Percentiles rank a stretch among this genome's conserved stretches.
phyloP scores from a whole-genome alignment of 2,329 filamentous ascomycete genomes.

The Fusarium sacchari region DNA sequence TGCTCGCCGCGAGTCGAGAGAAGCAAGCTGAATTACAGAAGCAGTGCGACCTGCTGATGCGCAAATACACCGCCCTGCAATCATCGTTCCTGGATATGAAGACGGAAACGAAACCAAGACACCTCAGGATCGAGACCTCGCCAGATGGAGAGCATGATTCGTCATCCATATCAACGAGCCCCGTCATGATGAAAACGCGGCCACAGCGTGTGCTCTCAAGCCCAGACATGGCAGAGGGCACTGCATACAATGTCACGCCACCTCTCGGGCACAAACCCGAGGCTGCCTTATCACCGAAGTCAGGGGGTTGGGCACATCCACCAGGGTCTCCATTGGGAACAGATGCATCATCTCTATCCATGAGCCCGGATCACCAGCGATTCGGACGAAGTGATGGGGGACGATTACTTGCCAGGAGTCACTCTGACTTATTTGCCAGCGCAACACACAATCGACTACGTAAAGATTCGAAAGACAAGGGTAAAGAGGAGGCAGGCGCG shows the following conservation, averaged over 20 bases:
- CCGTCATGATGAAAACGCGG: constrained; percentile 50
- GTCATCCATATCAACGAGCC: constrained; percentile 52
- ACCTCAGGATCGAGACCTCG: constrained; percentile 36
- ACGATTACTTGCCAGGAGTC: constrained; percentile 31
- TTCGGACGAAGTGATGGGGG: constrained; percentile 57
- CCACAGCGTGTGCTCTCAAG: constrained; percentile 57
- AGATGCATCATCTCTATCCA: constrained; percentile 44
- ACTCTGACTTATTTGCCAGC: constrained; percentile 48
- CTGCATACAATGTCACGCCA: constrained; percentile 56
- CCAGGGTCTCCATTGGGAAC: constrained; percentile 52
- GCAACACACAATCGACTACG: constrained; percentile 59
- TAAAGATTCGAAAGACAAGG: constrained; percentile 61
- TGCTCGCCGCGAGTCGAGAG: constrained; percentile 61
- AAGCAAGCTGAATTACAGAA: constrained; percentile 65
- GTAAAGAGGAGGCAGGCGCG: constrained; percentile 51
- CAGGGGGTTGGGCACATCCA: constrained; percentile 46
- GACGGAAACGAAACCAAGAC: constrained; percentile 44
- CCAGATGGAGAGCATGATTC: constrained; percentile 48
- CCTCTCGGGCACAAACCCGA: constrained; percentile 51
- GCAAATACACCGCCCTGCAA: constrained; percentile 64
- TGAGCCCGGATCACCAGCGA: constrained; percentile 55
- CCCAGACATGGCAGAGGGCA: constrained; percentile 54
- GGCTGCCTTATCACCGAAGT: constrained; percentile 44
- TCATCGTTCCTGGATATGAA: constrained; percentile 60
- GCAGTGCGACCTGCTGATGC: constrained; percentile 60